These are phyloP conservation scores for Trichomonascaceae sp. DNA, from an alignment of 1,139 yeast genomes.

Conservation along the genomic window DNA sequence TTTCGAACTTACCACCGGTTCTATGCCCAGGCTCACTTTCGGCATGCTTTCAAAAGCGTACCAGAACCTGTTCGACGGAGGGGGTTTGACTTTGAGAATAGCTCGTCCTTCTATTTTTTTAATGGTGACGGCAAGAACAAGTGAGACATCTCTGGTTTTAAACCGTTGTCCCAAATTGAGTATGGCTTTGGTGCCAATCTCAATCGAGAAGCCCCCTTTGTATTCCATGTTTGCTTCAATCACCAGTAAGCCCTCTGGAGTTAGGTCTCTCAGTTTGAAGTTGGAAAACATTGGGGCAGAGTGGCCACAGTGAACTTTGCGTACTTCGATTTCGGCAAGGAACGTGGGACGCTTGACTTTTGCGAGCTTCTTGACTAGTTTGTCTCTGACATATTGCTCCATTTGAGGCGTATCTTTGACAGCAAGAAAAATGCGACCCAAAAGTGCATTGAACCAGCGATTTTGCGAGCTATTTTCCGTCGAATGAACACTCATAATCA, in stretches of 20 bases:
- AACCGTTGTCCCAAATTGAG: constrained; percentile 58
- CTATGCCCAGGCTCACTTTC: constrained; percentile 54
- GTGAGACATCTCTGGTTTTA: constrained; percentile 64
- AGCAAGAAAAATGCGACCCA: constrained; percentile 71
- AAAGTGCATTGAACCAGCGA: constrained; percentile 78
- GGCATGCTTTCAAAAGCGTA: constrained; percentile 80
- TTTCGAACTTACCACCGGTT: constrained; percentile 78
- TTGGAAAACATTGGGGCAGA: constrained; percentile 70
- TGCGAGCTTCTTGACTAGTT: constrained; percentile 56
- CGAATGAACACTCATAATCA: constrained; percentile 66
- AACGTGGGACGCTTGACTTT: constrained; percentile 81
- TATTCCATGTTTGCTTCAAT: constrained; percentile 52
- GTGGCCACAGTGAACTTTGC: constrained; percentile 59
- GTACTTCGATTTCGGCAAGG: constrained; percentile 67
- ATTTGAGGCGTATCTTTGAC: constrained; percentile 59
- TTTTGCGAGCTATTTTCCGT: constrained; percentile 74
- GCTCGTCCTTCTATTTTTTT: constrained; percentile 63
- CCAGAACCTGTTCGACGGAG: constrained; percentile 88
- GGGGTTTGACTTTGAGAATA: constrained; percentile 60
- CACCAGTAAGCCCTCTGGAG: constrained; percentile 72
- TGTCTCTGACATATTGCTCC: constrained; percentile 41
- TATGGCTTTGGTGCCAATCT: constrained; percentile 66
- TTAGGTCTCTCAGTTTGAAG: constrained; percentile 54
- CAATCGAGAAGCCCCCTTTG: constrained; percentile 59
- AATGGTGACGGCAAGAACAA: constrained; percentile 59